phyloP scores from a whole-genome alignment of 176 grass and related monocot species.

The Avena sativa region DNA sequence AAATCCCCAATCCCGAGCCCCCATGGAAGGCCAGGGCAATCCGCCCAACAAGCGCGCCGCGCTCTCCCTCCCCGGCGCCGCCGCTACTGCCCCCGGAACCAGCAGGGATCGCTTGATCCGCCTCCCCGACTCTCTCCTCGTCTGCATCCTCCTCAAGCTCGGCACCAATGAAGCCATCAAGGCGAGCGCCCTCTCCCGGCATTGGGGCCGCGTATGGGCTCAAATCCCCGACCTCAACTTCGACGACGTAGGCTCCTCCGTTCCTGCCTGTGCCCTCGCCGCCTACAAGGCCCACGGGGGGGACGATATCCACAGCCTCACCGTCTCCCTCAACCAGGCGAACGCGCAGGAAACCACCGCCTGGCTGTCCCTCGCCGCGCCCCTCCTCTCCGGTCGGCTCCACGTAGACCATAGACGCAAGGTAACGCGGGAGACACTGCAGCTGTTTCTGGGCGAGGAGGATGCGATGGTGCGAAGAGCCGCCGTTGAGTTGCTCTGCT shows the following conservation, averaged over 20 bases:
- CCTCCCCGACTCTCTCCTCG: background rate
- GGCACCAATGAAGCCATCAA: background rate
- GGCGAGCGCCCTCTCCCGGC: background rate
- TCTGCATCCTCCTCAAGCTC: background rate
- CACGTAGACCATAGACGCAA: background rate
- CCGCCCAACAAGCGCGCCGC: background rate
- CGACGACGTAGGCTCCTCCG: background rate
- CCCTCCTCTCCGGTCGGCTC: background rate
- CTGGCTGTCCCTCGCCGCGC: slow-evolving; percentile 10
- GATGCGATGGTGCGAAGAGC: background rate
- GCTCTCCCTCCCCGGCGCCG: background rate
- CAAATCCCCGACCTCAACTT: background rate
- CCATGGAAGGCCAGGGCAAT: background rate
- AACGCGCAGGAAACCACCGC: background rate
- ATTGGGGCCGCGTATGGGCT: background rate
- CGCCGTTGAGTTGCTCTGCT: background rate
- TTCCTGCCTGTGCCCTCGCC: background rate
- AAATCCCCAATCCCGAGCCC: background rate
- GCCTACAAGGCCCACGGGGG: no score
- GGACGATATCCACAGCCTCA: background rate
- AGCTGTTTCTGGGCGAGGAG: background rate
- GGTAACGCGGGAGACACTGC: background rate
- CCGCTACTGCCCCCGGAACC: background rate
- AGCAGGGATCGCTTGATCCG: background rate
- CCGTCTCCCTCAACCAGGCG: background rate